Evolutionary conservation across 2,329 filamentous ascomycete genomes (phyloP).

Genomic region (Phaeosphaeriaceae sp.): DNA sequence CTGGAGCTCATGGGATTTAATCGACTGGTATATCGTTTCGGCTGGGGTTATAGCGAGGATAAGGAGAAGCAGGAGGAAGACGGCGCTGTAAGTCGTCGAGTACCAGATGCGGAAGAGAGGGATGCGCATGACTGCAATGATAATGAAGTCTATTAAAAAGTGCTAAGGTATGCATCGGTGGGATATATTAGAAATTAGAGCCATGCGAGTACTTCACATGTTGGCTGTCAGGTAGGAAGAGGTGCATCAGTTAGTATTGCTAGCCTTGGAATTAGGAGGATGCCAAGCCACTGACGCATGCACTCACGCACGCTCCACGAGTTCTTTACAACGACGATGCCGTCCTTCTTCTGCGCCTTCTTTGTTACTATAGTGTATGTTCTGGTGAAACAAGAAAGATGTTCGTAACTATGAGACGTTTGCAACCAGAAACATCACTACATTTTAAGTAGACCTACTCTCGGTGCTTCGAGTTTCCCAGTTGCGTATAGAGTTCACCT

Average conservation of each 20-base stretch:
- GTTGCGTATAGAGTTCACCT: too few species aligned
- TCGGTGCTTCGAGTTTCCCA: too few species aligned
- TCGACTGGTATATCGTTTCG: slow-evolving; percentile 79
- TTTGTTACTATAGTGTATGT: too few species aligned
- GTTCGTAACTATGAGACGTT: too few species aligned
- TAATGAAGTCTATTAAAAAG: slow-evolving; percentile 5
- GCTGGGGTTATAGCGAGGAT: slow-evolving; percentile 81
- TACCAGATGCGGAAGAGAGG: slow-evolving; percentile 81
- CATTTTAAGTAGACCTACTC: too few species aligned
- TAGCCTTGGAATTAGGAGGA: slow-evolving; percentile 17
- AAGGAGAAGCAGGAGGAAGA: slow-evolving; percentile 74
- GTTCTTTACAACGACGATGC: neutral
- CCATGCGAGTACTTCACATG: slow-evolving; percentile 27
- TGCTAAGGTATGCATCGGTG: slow-evolving; percentile 27
- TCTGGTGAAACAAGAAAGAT: too few species aligned
- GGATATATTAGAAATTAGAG: slow-evolving; percentile 34
- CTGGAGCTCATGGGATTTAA: slow-evolving; percentile 68
- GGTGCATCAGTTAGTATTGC: slow-evolving; percentile 11
- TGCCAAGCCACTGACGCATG: slow-evolving; percentile 30
- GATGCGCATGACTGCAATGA: slow-evolving; percentile 48
- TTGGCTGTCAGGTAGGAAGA: slow-evolving; percentile 13
- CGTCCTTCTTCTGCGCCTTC: too few species aligned
- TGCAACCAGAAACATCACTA: too few species aligned
- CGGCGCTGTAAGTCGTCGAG: slow-evolving; percentile 74
- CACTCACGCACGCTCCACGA: slow-evolving; percentile 23